phyloP scores from a whole-genome alignment of 2,329 filamentous ascomycete species.

The Aspergillus floridensis region DNA sequence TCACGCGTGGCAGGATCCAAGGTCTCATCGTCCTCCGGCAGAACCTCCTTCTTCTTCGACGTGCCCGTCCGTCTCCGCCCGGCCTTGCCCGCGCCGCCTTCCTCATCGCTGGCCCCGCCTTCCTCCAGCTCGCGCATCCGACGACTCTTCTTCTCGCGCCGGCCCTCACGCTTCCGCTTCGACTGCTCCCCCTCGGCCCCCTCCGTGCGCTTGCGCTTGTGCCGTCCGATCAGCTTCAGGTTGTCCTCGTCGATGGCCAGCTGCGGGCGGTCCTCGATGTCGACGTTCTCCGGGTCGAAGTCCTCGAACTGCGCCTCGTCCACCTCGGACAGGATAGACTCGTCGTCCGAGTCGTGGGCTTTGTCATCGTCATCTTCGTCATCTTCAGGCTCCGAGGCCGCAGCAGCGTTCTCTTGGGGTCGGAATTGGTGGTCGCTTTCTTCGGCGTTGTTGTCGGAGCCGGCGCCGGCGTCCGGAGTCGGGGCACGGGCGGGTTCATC shows the following conservation, averaged over 20 bases:
- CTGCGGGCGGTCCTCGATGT: conserved; percentile 59
- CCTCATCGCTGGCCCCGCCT: conserved; percentile 50
- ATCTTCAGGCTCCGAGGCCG: conserved; percentile 21
- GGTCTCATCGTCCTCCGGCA: conserved; percentile 69
- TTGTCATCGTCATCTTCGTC: conserved; percentile 25
- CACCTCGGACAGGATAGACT: conserved; percentile 62
- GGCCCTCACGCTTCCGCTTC: conserved; percentile 63
- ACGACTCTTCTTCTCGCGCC: conserved; percentile 63
- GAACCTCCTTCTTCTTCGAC: conserved; percentile 50
- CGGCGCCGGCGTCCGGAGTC: conserved; percentile 26
- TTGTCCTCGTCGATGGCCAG: conserved; percentile 62
- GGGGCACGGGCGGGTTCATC: conserved; percentile 26
- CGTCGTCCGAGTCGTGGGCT: conserved; percentile 53
- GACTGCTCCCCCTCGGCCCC: conserved; percentile 62
- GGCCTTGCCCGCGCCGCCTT: conserved; percentile 32
- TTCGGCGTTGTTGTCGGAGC: conserved; percentile 12
- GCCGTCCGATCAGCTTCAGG: conserved; percentile 59
- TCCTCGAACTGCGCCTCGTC: conserved; percentile 65
- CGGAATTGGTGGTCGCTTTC: background rate
- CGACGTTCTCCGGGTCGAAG: conserved; percentile 60
- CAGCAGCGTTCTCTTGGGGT: background rate
- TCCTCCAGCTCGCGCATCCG: conserved; percentile 66
- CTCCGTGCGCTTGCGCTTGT: conserved; percentile 63
- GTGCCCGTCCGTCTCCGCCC: conserved; percentile 37
- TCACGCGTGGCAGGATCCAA: conserved; percentile 79